phyloP scores from a whole-genome alignment of 148 eudicot species.

The Dianthus caryophyllus region DNA sequence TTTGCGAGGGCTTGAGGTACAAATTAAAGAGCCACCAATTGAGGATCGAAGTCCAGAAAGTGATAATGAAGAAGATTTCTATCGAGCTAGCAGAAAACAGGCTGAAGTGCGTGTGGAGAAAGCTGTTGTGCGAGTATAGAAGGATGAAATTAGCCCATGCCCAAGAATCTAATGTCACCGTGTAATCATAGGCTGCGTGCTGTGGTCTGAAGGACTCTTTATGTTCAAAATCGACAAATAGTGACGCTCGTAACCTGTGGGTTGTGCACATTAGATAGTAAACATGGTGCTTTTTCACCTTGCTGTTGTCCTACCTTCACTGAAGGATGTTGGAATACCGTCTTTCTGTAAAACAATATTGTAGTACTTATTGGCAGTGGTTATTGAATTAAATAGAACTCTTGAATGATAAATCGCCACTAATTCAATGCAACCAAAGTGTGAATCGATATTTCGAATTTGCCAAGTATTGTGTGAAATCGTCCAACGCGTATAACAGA shows the following conservation, averaged over 20 bases:
- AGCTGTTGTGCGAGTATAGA: conserved; percentile 74
- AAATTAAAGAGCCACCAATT: conserved; percentile 36
- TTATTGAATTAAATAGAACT: background rate
- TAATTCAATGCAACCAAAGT: background rate
- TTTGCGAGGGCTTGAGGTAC: conserved; percentile 63
- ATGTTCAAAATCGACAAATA: background rate
- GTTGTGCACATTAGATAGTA: background rate
- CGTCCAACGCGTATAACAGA: too few relatives aligned
- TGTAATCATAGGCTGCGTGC: conserved; percentile 5
- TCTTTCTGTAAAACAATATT: background rate
- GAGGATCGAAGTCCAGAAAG: conserved; percentile 35
- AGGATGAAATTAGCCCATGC: conserved; percentile 75
- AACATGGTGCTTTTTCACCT: too few relatives aligned
- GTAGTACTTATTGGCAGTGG: background rate
- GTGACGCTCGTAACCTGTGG: background rate
- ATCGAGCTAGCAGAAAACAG: conserved; percentile 72
- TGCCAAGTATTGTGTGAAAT: too few relatives aligned
- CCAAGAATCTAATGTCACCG: conserved; percentile 3
- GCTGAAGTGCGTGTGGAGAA: conserved; percentile 93
- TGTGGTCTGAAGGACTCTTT: conserved; percentile 11
- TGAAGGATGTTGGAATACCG: too few relatives aligned
- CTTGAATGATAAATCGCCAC: background rate
- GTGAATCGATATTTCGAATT: background rate
- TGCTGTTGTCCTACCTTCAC: too few relatives aligned
- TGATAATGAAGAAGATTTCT: conserved; percentile 77